These are phyloP conservation scores for Sphaerulina vaccinii DNA, from an alignment of 2,329 filamentous ascomycete species.

Conservation along the genomic window DNA sequence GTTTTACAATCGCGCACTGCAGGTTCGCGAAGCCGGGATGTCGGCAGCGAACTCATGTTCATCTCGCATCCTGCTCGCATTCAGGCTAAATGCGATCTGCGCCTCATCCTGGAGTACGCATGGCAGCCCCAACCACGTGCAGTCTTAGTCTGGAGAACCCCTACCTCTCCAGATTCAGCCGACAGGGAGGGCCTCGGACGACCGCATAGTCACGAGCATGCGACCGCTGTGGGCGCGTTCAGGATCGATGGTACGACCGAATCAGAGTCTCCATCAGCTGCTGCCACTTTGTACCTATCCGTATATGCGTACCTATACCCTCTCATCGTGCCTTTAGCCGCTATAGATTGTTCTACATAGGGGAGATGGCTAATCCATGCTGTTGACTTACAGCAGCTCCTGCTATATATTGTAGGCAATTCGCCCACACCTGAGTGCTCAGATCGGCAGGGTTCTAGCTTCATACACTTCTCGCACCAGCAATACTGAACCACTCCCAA, in stretches of 20 bases:
- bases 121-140: slow-evolving; percentile 2
- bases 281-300: not conserved
- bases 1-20: too few relatives aligned
- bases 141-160: slow-evolving; percentile 10
- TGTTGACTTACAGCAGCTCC: not conserved
- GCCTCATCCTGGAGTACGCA: not conserved
- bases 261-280: not conserved
- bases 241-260: not conserved
- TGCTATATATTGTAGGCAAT: slow-evolving; percentile 11
- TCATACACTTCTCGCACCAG: too few relatives aligned
- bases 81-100: slow-evolving; percentile 5
- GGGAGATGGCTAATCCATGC: slow-evolving; percentile 6
- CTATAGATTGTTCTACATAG: not conserved
- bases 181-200: not conserved
- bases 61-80: not conserved
- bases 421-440: not conserved
- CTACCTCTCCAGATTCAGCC: too few relatives aligned
- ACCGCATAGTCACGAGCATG: not conserved
- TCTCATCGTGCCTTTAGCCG: slow-evolving; percentile 9
- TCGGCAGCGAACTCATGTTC: not conserved
- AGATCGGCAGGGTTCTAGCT: not conserved
- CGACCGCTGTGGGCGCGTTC: too few relatives aligned
- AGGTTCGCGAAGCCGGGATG: too few relatives aligned
- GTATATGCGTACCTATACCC: not conserved
- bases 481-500: too few relatives aligned